Base-by-base conservation (phyloP, 2,329 filamentous ascomycete genomes). In the Alternaria angustiovoidea region DNA sequence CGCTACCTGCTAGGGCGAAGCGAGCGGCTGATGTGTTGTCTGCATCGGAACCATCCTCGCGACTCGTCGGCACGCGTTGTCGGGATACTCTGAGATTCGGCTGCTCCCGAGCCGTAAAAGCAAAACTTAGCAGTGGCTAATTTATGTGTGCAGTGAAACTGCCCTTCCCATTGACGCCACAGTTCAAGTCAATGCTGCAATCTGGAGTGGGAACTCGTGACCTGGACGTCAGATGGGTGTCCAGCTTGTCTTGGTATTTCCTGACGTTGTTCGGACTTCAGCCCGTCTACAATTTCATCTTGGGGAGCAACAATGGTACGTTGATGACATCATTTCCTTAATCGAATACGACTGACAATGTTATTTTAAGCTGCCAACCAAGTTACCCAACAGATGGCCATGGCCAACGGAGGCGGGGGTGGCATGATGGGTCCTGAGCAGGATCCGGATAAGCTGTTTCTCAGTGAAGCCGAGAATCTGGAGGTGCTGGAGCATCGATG, bases 151-250 rank as follows among this genome's bases (percentile, higher is more conserved):
- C 69, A 89, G 93, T 99, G 87, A 97, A 97, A 89, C 82, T 99
- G 26, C 95, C 95, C 0, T 99, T 99, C 79, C 95, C 96, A 4
- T 86, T 99, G 67, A 99, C 95, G 32, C 94, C 97, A 79, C 96
- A 97, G 79, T 99, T 99, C 87, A 99, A 99, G 86, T 95, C 93
- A 69, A 99, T 99, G 95, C 86, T 99, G 54, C 95, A 99, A 82
- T 94, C 94, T 42, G 95, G 95, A 72, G 94, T 99, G 44, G 93
- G 93, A 65, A 99, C 96, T 26, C 91, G 90, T 74, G 95, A 99
- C 78, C 89, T 99, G 82, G 96, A 99, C 76, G 95, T 97, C 11
- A 88, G 94, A 80, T 99, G 95, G 95, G 97, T 99, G 81, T 97
- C 94, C 1, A 97, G 93, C 80, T 89, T 99, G 79, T 97, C 93